Base-by-base conservation (phyloP, 2,329 filamentous ascomycete species). In the Pseudogymnoascus sp. region DNA sequence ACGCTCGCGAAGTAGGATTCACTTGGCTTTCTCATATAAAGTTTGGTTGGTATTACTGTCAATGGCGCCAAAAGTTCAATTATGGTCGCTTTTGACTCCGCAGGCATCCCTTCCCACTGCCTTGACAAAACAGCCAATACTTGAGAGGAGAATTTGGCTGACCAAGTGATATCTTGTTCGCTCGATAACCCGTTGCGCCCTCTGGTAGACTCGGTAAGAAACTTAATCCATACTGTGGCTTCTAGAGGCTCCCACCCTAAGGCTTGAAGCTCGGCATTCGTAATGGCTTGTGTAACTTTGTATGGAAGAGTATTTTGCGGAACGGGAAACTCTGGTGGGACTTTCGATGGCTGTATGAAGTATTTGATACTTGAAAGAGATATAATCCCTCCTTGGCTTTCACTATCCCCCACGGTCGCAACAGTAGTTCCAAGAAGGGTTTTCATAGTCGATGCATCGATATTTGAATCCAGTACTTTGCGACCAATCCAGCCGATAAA, bases 1-100 rank as follows among this genome's bases (percentile, higher is more conserved):
- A 99, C 95, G n/a, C 86, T 89, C 1, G 90, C 86, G 71, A 99
- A 97, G 75, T 97, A 99, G 0, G 95, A 87, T 68, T 97, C 92
- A 2, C 80, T 78, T 4, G 95, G 95, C 68, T 84, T 89, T 69
- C 81, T 88, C 93, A 99, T 96, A 7, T 95, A 95, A 68, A 87
- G 77, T 73, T 91, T 97, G 0, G 95, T 97, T 0, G 95, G 95
- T 72, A 99, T 90, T 28, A 96, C 83, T 0, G 91, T 83, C 60
- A 88, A 81, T 1, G 82, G 78, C 62, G 86, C 83, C 2, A 97
- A 78, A 4, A 91, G 76, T 15, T 83, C 78, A 7, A 84, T 77
- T 3, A 96, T 80, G 0, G 83, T 84, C 17, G 82, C 79, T 73
- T 88, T 95, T 2, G 87, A 87, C 2, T 78, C 78, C 50, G 79